Percentiles rank a stretch among this genome's conserved stretches.
Evolutionary conservation across 805 yeast genomes (phyloP).

Genomic region (Wickerhamiella shivajii): DNA sequence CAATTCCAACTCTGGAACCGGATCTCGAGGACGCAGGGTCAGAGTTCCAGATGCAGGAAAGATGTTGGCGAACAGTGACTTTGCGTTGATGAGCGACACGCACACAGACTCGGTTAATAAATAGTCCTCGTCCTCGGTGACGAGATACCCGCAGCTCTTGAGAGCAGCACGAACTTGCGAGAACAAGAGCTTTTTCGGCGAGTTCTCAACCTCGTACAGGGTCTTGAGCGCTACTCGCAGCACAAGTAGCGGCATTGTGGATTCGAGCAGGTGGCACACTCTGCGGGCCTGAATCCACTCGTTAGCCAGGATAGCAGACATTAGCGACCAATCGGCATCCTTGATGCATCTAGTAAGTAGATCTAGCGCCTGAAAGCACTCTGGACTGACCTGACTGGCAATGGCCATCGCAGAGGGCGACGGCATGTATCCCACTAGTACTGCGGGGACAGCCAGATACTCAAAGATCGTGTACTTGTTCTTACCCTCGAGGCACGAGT

Average conservation of each 20-base stretch:
- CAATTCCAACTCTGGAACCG: too few relatives aligned
- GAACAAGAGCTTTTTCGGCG: constrained; percentile 10
- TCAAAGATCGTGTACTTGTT: constrained; percentile 33
- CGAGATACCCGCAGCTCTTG: constrained; percentile 9
- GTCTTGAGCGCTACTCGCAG: constrained; percentile 20
- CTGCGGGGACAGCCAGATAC: constrained; percentile 37
- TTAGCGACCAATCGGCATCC: constrained; percentile 29
- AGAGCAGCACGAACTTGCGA: constrained; percentile 8
- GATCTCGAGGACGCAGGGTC: constrained; percentile 14
- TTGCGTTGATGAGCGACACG: constrained; percentile 23
- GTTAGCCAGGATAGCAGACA: constrained; percentile 22
- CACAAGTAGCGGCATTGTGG: constrained; percentile 19
- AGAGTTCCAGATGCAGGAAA: constrained; percentile 16
- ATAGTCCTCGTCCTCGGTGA: constrained; percentile 10
- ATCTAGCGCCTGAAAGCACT: constrained; percentile 26
- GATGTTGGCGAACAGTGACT: constrained; percentile 26
- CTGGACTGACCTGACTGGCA: constrained; percentile 18
- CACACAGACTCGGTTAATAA: constrained; percentile 23
- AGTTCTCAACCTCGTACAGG: constrained; percentile 9
- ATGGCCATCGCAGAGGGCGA: constrained; percentile 10
- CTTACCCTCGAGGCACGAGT: constrained; percentile 24
- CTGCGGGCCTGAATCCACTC: constrained; percentile 17
- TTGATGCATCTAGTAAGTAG: constrained; percentile 30
- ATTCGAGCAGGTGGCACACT: constrained; percentile 19
- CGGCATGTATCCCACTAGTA: constrained; percentile 43